Conservation (phyloP, 257 asterid species). For the Nicotiana tomentosiformis region DNA sequence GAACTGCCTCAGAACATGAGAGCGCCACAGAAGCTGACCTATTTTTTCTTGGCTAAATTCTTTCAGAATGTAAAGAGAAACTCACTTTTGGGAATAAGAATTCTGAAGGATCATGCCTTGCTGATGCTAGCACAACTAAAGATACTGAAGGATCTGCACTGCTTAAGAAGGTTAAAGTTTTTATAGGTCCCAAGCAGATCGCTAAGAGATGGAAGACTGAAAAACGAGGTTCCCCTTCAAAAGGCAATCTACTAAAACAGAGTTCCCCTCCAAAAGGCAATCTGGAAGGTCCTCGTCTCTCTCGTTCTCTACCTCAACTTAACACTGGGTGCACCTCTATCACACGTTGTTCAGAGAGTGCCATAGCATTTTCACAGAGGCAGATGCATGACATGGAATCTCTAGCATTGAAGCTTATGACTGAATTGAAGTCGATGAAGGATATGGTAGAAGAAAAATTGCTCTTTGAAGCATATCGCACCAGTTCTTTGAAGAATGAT, state of each 20-base stretch:
- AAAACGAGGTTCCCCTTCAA: conserved; percentile 27
- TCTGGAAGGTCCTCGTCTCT: conserved; percentile 51
- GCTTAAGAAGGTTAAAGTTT: conserved; percentile 30
- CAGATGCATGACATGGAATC: conserved; percentile 88
- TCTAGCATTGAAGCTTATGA: conserved; percentile 60
- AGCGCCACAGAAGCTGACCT: conserved; percentile 3
- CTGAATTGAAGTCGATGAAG: conserved; percentile 84
- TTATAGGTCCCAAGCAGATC: conserved; percentile 26
- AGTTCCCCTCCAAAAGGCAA: conserved; percentile 39
- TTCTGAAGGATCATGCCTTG: conserved; percentile 26
- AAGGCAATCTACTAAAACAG: conserved; percentile 46
- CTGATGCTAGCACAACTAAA: conserved; percentile 21
- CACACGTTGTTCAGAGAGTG: conserved; percentile 69
- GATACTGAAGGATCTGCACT: conserved; percentile 24
- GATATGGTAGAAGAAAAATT: conserved; percentile 71
- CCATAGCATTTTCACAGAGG: conserved; percentile 77
- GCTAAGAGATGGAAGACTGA: conserved; percentile 36
- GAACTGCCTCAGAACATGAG: neutral
- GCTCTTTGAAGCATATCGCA: conserved; percentile 78
- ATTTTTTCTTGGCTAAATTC: conserved; percentile 18
- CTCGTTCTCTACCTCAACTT: conserved; percentile 56
- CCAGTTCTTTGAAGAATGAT: conserved; percentile 49
- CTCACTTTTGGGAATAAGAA: conserved; percentile 30
- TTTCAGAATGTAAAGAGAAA: conserved; percentile 48
- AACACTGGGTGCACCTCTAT: conserved; percentile 68